Percentiles rank a stretch among this genome's conserved stretches.
phyloP scores from a whole-genome alignment of 495 filamentous ascomycete species.

The Umbilicaria muhlenbergii region DNA sequence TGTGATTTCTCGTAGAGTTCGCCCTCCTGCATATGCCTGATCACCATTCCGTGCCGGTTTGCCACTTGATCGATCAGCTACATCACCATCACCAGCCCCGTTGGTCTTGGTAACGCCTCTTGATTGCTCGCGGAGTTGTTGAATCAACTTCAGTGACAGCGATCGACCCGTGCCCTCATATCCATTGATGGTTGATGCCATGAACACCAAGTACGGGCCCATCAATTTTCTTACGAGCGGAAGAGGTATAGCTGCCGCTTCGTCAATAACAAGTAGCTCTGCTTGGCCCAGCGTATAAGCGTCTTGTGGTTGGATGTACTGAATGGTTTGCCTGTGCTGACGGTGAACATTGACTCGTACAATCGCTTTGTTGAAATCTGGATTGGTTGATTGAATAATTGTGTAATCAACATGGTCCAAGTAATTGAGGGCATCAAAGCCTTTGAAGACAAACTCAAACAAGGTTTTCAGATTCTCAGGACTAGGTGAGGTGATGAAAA shows the following conservation, averaged over 20 bases:
- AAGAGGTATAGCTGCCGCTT: slow-evolving; percentile 91
- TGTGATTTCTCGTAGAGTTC: slow-evolving; percentile 84
- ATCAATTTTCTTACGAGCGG: slow-evolving; percentile 86
- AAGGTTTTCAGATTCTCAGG: slow-evolving; percentile 97
- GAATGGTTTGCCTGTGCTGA: slow-evolving; percentile 93
- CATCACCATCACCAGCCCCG: slow-evolving; percentile 38
- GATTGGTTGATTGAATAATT: slow-evolving; percentile 96
- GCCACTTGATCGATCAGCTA: slow-evolving; percentile 59
- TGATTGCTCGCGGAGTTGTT: slow-evolving; percentile 91
- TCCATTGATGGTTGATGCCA: slow-evolving; percentile 98
- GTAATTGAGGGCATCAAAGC: slow-evolving; percentile 86
- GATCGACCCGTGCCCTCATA: slow-evolving; percentile 97
- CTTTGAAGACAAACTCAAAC: slow-evolving; percentile 98
- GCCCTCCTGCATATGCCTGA: slow-evolving; percentile 42
- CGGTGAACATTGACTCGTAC: slow-evolving; percentile 92
- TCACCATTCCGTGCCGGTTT: slow-evolving; percentile 48
- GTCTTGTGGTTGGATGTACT: slow-evolving; percentile 95
- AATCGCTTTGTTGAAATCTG: slow-evolving; percentile 97
- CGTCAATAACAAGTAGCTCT: slow-evolving; percentile 91
- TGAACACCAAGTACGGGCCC: slow-evolving; percentile 97
- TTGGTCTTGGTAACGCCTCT: slow-evolving; percentile 35
- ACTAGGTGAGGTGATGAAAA: slow-evolving; percentile 97
- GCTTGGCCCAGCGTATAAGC: slow-evolving; percentile 89
- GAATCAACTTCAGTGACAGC: slow-evolving; percentile 89
- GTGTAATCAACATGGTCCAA: slow-evolving; percentile 93